Evolutionary conservation across 345 rosid species (phyloP), one percentile per base, ranked within the genome.

Genomic region (Euphorbia tirucalli): DNA sequence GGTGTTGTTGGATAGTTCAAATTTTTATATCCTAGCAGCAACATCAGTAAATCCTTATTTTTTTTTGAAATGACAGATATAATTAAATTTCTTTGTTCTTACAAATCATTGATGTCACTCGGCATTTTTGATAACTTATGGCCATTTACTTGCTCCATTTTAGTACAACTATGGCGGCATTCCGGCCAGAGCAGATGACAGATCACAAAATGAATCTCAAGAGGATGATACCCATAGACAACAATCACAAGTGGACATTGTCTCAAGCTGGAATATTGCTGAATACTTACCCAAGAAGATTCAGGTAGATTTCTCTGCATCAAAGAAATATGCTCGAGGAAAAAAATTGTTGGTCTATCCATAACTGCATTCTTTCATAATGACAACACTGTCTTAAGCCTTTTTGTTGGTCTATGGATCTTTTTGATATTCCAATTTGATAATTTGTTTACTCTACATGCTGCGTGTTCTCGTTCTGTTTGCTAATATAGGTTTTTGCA

Each of bases 111-210:
- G 39, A 15, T 60, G 1, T 60, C 21, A 19, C 21, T 30, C 5
- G 1, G 64, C 21, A 30, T n/a, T 21, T 35, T 27, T 28, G 19
- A 39, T 76, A 60, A 71, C 16, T 39, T 24, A 43, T 68, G 35
- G 37, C 48, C 28, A 65, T 55, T 70, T 70, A 46, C 32, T 71
- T 66, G 75, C 69, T 73, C 49, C 52, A 6, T 80, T 73, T 66
- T 64, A 93, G 97, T 84, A 89, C 79, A 92, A 92, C 77, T 88
- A 90, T 66, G 94, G 97, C 56, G 97, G 98, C 66, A 90, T 92
- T 79, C 93, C 83, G 49, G 92, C 87, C 58, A 81, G 71, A 44
- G 80, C 79, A 68, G 90, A 85, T 78, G 93, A 86, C 63, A 79
- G 56, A 71, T 83, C 78, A 28, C 78, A 74, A 61, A 63, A 31